Conservation (phyloP, 192 early-diverging fungal genomes). For the Coemansia sp. region DNA sequence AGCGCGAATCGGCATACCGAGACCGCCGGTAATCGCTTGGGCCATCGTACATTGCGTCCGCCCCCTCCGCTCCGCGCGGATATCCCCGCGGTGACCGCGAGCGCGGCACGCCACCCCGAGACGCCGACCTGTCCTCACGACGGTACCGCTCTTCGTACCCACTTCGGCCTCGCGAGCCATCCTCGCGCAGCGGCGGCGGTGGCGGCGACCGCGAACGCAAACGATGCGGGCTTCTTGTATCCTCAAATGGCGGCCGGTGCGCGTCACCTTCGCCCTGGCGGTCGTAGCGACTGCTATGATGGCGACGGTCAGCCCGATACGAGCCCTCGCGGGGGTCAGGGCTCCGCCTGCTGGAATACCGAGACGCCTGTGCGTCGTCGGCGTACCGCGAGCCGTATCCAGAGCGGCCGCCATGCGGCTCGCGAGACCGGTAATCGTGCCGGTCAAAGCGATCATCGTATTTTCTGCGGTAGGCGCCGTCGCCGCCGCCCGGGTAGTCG, state of each 20-base stretch:
- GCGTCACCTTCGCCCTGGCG: conserved; percentile 10
- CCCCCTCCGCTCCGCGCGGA: background rate
- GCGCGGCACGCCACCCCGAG: conserved; percentile 9
- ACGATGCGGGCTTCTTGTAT: background rate
- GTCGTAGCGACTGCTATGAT: conserved; percentile 25
- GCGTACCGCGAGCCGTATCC: conserved; percentile 20
- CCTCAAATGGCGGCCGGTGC: background rate
- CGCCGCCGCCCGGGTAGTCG: conserved; percentile 11
- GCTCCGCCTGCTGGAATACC: conserved; percentile 28
- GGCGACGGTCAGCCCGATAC: conserved; percentile 33
- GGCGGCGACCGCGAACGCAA: conserved; percentile 25
- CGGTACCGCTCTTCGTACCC: conserved; percentile 17
- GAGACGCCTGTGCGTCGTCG: conserved; percentile 10
- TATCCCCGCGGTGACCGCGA: conserved; percentile 31
- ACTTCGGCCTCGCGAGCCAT: conserved; percentile 5
- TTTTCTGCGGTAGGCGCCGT: conserved; percentile 18
- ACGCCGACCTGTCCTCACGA: conserved; percentile 8
- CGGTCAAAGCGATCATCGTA: conserved; percentile 33
- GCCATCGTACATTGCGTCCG: background rate
- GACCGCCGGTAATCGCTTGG: conserved; percentile 5
- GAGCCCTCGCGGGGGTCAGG: conserved; percentile 19
- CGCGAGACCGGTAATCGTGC: conserved; percentile 20
- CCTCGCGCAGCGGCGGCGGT: conserved; percentile 23
- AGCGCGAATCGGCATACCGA: conserved; percentile 15
- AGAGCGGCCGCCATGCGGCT: conserved; percentile 14